These are phyloP conservation scores for Dianthus caryophyllus DNA, from an alignment of 148 eudicot species.

Conservation along the genomic window DNA sequence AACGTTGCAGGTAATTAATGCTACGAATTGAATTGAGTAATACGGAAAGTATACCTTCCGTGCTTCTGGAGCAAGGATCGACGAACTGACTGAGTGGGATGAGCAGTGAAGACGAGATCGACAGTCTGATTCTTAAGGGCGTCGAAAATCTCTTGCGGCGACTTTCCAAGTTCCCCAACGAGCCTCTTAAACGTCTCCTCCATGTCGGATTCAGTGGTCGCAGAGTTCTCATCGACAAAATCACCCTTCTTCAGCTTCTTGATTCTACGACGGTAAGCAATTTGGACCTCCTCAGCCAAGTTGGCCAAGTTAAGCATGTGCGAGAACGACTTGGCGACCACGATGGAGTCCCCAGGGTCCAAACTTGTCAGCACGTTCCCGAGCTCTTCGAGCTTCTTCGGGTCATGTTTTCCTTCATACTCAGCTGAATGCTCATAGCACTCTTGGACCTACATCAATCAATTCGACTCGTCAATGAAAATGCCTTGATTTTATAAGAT, in stretches of 20 bases:
- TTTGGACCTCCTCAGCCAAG: conserved; percentile 93
- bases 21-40: conserved; percentile 1
- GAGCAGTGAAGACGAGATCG: conserved; percentile 91
- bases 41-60: conserved; percentile 64
- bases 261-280: conserved; percentile 70
- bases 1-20: too few relatives aligned
- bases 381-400: conserved; percentile 82
- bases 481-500: too few relatives aligned
- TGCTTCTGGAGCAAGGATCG: conserved; percentile 97
- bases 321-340: conserved; percentile 81
- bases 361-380: conserved; percentile 79
- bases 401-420: conserved; percentile 76
- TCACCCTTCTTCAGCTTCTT: conserved; percentile 89
- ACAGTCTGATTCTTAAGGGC: conserved; percentile 95
- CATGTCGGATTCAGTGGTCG: conserved; percentile 89
- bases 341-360: conserved; percentile 93
- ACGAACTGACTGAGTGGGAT: conserved; percentile 91
- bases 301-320: conserved; percentile 98
- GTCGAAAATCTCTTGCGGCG: conserved; percentile 88
- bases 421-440: conserved; percentile 94
- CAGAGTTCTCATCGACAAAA: conserved; percentile 73
- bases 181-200: conserved; percentile 91
- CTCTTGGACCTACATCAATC: conserved; percentile 70
- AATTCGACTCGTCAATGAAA: conserved; percentile 6
- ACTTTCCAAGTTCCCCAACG: conserved; percentile 68